phyloP scores from a whole-genome alignment of 2,329 filamentous ascomycete genomes.

The Lomentospora prolificans region DNA sequence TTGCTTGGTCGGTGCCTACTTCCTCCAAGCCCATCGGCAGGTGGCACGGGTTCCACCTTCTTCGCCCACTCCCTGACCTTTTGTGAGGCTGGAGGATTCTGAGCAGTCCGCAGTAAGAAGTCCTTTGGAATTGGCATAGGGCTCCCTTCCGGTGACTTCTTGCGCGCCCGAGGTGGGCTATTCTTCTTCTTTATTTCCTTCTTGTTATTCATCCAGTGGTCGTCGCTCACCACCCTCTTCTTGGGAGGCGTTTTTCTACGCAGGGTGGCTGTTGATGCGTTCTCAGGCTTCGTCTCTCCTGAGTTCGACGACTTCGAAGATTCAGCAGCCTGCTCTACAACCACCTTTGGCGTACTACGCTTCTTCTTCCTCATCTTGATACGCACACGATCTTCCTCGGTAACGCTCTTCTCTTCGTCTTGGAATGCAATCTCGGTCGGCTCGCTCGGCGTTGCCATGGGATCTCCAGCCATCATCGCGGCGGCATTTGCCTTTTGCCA shows the following conservation, averaged over 20 bases:
- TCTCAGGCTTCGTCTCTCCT: slow-evolving; percentile 9
- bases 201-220: slow-evolving; percentile 64
- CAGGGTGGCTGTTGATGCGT: slow-evolving; percentile 15
- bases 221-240: slow-evolving; percentile 88
- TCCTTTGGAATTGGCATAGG: slow-evolving; percentile 41
- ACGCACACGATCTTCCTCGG: slow-evolving; percentile 48
- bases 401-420: slow-evolving; percentile 50
- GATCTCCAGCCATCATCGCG: slow-evolving; percentile 44
- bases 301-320: slow-evolving; percentile 8
- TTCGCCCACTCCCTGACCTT: slow-evolving; percentile 55
- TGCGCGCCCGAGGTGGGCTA: slow-evolving; percentile 22
- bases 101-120: slow-evolving; percentile 42
- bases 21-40: slow-evolving; percentile 3
- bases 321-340: slow-evolving; percentile 11
- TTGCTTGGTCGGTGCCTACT: neutral
- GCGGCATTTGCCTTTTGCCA: slow-evolving; percentile 75
- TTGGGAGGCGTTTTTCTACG: slow-evolving; percentile 54
- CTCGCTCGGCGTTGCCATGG: slow-evolving; percentile 43
- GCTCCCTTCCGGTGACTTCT: slow-evolving; percentile 14
- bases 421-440: slow-evolving; percentile 53
- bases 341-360: slow-evolving; percentile 14
- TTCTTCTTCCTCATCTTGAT: slow-evolving; percentile 36
- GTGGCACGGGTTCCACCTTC: slow-evolving; percentile 33
- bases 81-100: slow-evolving; percentile 44
- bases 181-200: slow-evolving; percentile 33